Base-by-base conservation (phyloP, 1,284 basidiomycete species). In the Pseudozyma thailandica region DNA sequence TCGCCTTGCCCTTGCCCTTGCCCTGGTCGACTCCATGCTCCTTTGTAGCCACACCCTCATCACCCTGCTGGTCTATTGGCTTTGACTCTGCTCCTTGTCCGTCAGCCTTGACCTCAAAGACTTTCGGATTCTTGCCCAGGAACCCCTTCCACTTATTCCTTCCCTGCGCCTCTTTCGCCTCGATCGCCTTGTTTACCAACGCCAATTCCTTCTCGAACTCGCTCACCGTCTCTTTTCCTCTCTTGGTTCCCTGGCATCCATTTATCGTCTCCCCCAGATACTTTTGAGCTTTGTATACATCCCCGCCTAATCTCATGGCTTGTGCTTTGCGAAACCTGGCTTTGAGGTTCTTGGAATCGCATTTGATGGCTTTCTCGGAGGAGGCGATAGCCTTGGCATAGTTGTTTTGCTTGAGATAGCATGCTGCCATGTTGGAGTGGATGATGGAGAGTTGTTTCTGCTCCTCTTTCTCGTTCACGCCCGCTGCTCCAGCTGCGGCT, bases 121-220 rank as follows among this genome's bases (percentile, higher is more conserved):
- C n/a, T n/a, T n/a, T n/a, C n/a, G n/a, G n/a, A 31, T 39, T 52
- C 47, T 41, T 54, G 1, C 39, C 38, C 42, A 70, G 13, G 13
- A 70, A 60, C 0, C 66, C 66, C 44, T 60, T 60, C 66, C 66
- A 70, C 51, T 56, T 51, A 7, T 33, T 27, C 48, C 66, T 51
- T 9, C 16, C 53, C 37, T 21, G 18, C 3, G 8, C 52, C 50
- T 70, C 52, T 26, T 53, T 63, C 5, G 20, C 45, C n/a, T 28
- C 41, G 15, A 70, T 70, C 55, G 21, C 2, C 41, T 26, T 48
- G 12, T 53, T 25, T n/a, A 57, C 50, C 42, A 12, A 10, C 18
- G 6, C 38, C 27, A 70, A 37, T 23, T 70, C 66, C 1, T 8
- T n/a, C 15, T 54, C 46, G 27, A 69, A 58, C 4, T 35, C 27